These are phyloP conservation scores for Penicillium corylophilum DNA, from an alignment of 2,329 filamentous ascomycete species.

Conservation along the genomic window DNA sequence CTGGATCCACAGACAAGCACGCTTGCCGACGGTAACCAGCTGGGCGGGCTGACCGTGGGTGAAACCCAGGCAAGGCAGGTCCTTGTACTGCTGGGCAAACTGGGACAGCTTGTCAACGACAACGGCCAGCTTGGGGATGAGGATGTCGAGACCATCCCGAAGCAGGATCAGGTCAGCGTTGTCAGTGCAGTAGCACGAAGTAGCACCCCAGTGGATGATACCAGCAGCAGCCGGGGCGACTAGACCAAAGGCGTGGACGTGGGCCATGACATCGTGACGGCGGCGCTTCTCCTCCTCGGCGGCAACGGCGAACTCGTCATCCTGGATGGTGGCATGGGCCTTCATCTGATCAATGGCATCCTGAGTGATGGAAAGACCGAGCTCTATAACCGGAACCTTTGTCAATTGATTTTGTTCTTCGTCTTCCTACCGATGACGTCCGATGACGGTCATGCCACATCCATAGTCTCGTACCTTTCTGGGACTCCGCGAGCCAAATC, in stretches of 20 bases:
- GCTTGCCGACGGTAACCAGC: conserved; percentile 63
- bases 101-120: conserved; percentile 71
- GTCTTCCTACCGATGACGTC: conserved; percentile 1
- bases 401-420: conserved; percentile 19
- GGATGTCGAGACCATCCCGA: conserved; percentile 70
- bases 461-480: conserved; percentile 52
- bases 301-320: conserved; percentile 73
- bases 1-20: conserved; percentile 72
- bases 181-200: conserved; percentile 61
- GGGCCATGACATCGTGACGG: conserved; percentile 64
- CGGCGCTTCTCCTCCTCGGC: conserved; percentile 73
- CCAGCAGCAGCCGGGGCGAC: conserved; percentile 74
- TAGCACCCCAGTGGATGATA: conserved; percentile 77
- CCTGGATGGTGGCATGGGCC: conserved; percentile 70
- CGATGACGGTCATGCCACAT: conserved; percentile 12
- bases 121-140: conserved; percentile 74
- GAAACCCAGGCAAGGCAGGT: conserved; percentile 70
- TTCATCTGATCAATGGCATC: conserved; percentile 77
- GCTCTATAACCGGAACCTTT: conserved; percentile 49
- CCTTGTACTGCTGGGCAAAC: conserved; percentile 73
- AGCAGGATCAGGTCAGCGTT: conserved; percentile 78
- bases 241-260: conserved; percentile 72
- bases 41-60: conserved; percentile 65
- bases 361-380: conserved; percentile 70
- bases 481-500: conserved; percentile 77